Base-by-base conservation (phyloP, 169 alveolate species). In the Babesia microti region DNA sequence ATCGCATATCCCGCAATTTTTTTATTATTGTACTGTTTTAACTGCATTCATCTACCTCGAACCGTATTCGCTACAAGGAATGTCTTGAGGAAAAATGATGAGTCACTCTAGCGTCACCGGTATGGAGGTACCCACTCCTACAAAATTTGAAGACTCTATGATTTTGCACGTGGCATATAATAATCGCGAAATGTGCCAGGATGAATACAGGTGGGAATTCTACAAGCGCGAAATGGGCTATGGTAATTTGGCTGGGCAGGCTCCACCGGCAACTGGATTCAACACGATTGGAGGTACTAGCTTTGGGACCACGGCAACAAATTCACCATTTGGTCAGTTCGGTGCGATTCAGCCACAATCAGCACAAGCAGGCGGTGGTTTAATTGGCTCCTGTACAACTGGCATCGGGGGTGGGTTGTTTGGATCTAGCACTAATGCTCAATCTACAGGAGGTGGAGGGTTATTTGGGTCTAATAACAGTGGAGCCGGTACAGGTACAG, bases 161-260 rank as follows among this genome's bases (percentile, higher is more conserved):
- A 53, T 61, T 36, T 46, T 48, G 33, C 58, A 61, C 36, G 28
- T 61, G 11, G 24, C 73, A 22, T 61, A 35, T 23, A 59, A 45
- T 2, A 51, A 51, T 29, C 49, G 50, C 3, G 39, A 41, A 32
- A 23, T 23, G 4, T 41, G 42, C 46, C 33, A 30, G 15, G 73
- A 61, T 2, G 73, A 50, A 29, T 61, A 42, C 32, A 21, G 73
- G 4, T 61, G 73, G 73, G 67, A 61, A 12, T 61, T 41, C 45
- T 61, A 61, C 39, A 61, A 46, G 41, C 39, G 45, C 36, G 42
- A 11, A 14, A 54, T 41, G 17, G 67, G 67, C 7, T 46, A 48
- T 32, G 9, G 27, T 32, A 36, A 32, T n/a, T 6, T 17, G 7
- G 24, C 34, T 9, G 17, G 1, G 1, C 15, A 17, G 61, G 52